Evolutionary conservation across 2,329 filamentous ascomycete genomes (phyloP).

Genomic region (Exophiala mesophila): DNA sequence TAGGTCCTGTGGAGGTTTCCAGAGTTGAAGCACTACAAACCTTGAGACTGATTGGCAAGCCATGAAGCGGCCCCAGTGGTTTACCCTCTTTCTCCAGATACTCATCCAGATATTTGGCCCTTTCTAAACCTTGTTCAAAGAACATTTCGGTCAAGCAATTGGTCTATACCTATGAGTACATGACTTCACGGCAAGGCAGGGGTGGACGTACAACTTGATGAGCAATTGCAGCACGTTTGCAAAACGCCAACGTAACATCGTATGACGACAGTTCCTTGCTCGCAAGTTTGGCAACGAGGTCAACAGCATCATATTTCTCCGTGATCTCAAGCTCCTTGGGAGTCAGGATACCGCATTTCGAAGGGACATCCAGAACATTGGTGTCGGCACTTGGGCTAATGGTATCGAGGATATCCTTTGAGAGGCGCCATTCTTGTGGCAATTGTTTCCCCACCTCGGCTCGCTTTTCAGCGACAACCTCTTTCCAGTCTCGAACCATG

Average conservation of each 20-base stretch:
- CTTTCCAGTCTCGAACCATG: no score
- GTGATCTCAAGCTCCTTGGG: conserved; percentile 23
- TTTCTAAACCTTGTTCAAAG: conserved; percentile 40
- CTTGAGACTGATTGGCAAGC: conserved; percentile 53
- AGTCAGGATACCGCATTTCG: conserved; percentile 18
- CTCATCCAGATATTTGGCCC: conserved; percentile 56
- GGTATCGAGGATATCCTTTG: conserved; percentile 6
- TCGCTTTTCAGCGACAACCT: conserved; percentile 22
- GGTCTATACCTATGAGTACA: no score
- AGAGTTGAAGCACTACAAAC: no score
- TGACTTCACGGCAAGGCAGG: no score
- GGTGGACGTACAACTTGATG: conserved; percentile 44
- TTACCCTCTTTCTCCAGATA: conserved; percentile 29
- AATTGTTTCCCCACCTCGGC: conserved; percentile 22
- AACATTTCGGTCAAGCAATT: conserved; percentile 42
- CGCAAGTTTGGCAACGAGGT: conserved; percentile 16
- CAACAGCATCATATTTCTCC: conserved; percentile 16
- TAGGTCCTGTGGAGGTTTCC: no score
- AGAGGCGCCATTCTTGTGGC: conserved; percentile 23
- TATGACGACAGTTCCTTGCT: conserved; percentile 23
- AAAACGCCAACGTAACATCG: conserved; percentile 39
- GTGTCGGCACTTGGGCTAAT: no score
- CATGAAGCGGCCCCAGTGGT: conserved; percentile 55
- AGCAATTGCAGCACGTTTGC: conserved; percentile 35
- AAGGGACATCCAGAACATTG: conserved; percentile 17